A percentile compares a stretch with the other conserved stretches of the same genome.
Conservation (phyloP, 352 stramenopile species). For the Globisporangium takayamanum region DNA sequence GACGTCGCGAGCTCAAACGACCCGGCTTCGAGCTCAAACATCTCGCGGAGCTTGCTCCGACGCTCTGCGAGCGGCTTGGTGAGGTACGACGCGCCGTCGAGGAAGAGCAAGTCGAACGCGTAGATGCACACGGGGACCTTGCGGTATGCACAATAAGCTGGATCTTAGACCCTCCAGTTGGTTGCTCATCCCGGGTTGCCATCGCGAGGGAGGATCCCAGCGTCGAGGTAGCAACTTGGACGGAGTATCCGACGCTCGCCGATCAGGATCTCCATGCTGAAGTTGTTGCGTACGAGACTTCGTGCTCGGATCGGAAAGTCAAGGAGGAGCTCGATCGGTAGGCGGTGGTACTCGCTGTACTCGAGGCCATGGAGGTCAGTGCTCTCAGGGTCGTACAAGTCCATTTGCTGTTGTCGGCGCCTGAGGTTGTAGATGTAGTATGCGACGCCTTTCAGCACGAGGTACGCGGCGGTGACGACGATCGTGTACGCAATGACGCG, state of each 20-base stretch:
- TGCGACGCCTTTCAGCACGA: background rate
- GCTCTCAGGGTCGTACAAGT: conserved; percentile 1
- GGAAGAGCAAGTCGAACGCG: conserved; percentile 98
- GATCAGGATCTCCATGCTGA: conserved; percentile 14
- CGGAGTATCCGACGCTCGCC: conserved; percentile 7
- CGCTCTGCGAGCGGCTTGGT: conserved; percentile 86
- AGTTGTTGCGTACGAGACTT: conserved; percentile 9
- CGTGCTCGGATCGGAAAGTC: conserved; percentile 10
- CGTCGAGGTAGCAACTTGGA: conserved; percentile 12
- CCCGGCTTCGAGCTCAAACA: conserved; percentile 91
- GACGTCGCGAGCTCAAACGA: conserved; percentile 94
- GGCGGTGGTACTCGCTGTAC: conserved; percentile 11
- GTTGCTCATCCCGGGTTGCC: background rate
- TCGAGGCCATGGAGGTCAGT: conserved; percentile 5
- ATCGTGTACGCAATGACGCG: conserved; percentile 7
- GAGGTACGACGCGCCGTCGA: conserved; percentile 96
- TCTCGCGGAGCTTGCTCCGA: conserved; percentile 84
- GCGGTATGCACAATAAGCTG: background rate
- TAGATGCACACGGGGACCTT: conserved; percentile 92
- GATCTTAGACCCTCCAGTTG: too few relatives aligned
- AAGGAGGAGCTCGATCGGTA: conserved; percentile 11
- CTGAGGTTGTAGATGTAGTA: background rate
- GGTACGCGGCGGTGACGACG: conserved; percentile 3
- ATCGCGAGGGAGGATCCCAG: conserved; percentile 10
- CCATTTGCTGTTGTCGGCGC: background rate